Conservation (phyloP, 176 grass and related monocot genomes). For the Phoenix dactylifera region DNA sequence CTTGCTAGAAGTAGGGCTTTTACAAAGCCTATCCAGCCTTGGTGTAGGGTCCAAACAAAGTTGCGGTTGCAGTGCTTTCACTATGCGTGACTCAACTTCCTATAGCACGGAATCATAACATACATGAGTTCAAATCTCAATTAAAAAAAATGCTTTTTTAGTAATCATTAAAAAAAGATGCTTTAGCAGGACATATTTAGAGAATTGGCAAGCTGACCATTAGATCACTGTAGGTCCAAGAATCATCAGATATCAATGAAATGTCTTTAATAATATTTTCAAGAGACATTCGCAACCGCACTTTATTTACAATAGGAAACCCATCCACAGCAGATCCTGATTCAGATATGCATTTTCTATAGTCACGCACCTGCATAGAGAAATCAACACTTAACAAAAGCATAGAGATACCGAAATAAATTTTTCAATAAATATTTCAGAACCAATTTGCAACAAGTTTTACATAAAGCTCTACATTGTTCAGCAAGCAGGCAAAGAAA, state of each 20-base stretch:
- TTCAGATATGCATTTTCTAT: slow-evolving; percentile 48
- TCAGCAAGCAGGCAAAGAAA: too few species aligned
- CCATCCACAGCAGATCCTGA: slow-evolving; percentile 37
- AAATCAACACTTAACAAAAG: slow-evolving; percentile 10
- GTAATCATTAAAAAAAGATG: too few species aligned
- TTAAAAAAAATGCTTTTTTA: too few species aligned
- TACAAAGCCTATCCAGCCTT: slow-evolving; percentile 75
- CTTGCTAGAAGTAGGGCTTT: slow-evolving; percentile 68
- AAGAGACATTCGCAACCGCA: slow-evolving; percentile 70
- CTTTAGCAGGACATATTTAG: too few species aligned
- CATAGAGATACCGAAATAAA: too few species aligned
- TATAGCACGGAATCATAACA: slow-evolving; percentile 4
- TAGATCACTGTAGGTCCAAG: slow-evolving; percentile 96
- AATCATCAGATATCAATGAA: slow-evolving; percentile 73
- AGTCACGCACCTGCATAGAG: slow-evolving; percentile 56
- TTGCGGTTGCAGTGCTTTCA: slow-evolving; percentile 76
- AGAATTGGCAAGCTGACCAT: slow-evolving; percentile 42
- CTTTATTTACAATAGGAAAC: slow-evolving; percentile 68
- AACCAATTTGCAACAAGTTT: too few species aligned
- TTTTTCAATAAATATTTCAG: too few species aligned
- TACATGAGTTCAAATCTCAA: not conserved
- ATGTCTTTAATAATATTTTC: slow-evolving; percentile 99
- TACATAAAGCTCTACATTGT: too few species aligned
- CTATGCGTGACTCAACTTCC: slow-evolving; percentile 87
- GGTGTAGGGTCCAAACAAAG: slow-evolving; percentile 92